These are phyloP conservation scores for Thalassiosira ordinaria DNA, from an alignment of 352 stramenopile genomes.

Conservation along the genomic window DNA sequence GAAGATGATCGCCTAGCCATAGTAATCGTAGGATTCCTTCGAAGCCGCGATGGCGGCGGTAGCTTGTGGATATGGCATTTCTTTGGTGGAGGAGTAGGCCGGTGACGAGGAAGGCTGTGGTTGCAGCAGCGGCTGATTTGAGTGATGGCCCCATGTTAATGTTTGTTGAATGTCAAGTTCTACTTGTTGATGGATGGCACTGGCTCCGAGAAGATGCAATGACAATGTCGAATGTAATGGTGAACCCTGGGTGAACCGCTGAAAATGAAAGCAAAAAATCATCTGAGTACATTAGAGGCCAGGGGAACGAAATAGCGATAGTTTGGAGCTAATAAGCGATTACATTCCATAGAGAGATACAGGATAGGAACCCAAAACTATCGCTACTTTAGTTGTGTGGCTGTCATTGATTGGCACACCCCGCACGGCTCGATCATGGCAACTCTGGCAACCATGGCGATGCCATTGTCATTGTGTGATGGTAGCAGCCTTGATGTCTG, in stretches of 20 bases:
- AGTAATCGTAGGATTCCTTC: conserved; percentile 37
- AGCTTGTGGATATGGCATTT: conserved; percentile 31
- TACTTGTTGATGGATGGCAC: no score
- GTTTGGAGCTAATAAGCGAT: no score
- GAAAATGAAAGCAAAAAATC: no score
- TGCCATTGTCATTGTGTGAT: neutral
- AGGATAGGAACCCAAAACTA: no score
- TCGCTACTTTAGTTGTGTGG: conserved; percentile 9
- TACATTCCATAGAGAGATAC: no score
- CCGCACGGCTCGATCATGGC: neutral
- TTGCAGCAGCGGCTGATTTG: conserved; percentile 32
- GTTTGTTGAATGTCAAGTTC: neutral
- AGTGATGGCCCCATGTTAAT: conserved; percentile 10
- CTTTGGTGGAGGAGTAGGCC: conserved; percentile 34
- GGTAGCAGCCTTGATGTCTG: neutral
- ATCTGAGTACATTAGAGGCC: no score
- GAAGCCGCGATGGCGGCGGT: conserved; percentile 37
- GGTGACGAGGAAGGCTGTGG: conserved; percentile 15
- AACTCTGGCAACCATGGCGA: neutral
- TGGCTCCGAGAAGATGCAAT: no score
- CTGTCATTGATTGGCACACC: neutral
- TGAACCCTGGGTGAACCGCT: no score
- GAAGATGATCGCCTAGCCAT: conserved; percentile 58
- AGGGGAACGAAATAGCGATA: no score
- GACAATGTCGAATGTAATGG: no score